phyloP scores from a whole-genome alignment of 768 basidiomycete species.

The Boletus bicolor region DNA sequence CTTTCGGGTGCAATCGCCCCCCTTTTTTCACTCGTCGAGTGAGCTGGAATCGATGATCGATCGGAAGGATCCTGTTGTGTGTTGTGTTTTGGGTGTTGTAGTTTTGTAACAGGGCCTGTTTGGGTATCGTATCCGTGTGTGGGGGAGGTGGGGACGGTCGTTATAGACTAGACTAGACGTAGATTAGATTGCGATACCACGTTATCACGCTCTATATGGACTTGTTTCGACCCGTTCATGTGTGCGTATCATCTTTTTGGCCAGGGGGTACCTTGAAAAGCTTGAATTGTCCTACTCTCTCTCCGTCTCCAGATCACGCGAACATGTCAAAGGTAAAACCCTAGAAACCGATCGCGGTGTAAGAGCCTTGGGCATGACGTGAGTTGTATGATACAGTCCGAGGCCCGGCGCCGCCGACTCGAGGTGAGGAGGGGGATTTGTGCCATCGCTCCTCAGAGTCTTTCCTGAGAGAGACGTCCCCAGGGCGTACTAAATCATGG shows the following conservation, averaged over 20 bases:
- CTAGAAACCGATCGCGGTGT: not conserved
- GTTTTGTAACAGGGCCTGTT: not conserved
- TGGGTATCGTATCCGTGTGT: not conserved
- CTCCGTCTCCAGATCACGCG: too few relatives aligned
- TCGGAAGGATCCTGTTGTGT: not conserved
- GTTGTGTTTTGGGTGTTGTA: slow-evolving; percentile 5
- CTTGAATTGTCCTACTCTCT: too few relatives aligned
- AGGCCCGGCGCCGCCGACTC: not conserved
- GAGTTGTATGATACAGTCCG: not conserved
- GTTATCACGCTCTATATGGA: not conserved
- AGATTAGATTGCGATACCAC: not conserved
- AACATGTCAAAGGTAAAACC: too few relatives aligned
- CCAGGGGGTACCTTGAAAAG: too few relatives aligned
- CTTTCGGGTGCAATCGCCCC: not conserved
- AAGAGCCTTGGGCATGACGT: not conserved
- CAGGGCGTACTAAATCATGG: too few relatives aligned
- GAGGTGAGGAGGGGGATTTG: not conserved
- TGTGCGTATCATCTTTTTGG: too few relatives aligned
- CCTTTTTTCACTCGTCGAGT: not conserved
- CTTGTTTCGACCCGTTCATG: too few relatives aligned
- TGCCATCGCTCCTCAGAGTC: too few relatives aligned
- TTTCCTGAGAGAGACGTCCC: too few relatives aligned
- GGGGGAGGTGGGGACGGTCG: not conserved
- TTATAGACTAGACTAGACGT: not conserved
- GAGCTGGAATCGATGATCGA: slow-evolving; percentile 6